Evolutionary conservation across 495 filamentous ascomycete genomes (phyloP).

Genomic region (Penicillium riverlandense): DNA sequence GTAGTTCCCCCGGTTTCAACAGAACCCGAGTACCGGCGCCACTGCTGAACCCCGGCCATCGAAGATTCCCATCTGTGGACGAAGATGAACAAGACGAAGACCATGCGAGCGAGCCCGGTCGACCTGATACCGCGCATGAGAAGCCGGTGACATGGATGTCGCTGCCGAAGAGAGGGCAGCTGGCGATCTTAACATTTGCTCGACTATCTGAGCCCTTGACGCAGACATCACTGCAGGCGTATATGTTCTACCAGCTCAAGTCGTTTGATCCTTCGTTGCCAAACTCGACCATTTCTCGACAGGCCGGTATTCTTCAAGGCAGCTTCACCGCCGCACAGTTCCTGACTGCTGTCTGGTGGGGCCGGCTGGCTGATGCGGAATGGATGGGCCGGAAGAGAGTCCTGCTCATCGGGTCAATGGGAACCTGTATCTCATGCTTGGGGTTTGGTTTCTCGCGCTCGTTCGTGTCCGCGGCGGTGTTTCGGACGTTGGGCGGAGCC

Average conservation of each 20-base stretch:
- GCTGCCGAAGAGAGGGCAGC: conserved; percentile 66
- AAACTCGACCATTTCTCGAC: conserved; percentile 61
- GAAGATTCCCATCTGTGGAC: conserved; percentile 11
- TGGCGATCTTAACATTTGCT: conserved; percentile 65
- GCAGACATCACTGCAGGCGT: conserved; percentile 67
- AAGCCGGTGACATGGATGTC: conserved; percentile 57
- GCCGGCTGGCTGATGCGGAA: conserved; percentile 61
- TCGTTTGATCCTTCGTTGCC: conserved; percentile 59
- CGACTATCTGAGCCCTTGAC: conserved; percentile 73
- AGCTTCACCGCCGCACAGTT: conserved; percentile 76
- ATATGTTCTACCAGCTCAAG: conserved; percentile 67
- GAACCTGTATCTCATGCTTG: conserved; percentile 62
- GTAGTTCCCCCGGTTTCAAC: neutral
- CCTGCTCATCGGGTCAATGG: conserved; percentile 64
- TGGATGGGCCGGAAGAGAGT: conserved; percentile 69
- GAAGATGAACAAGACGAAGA: conserved; percentile 12
- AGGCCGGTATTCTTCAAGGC: conserved; percentile 69
- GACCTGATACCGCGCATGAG: conserved; percentile 10
- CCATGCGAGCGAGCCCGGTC: conserved; percentile 3
- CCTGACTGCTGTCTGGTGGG: conserved; percentile 74
- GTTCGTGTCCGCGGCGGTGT: conserved; percentile 61
- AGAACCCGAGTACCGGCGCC: conserved; percentile 4
- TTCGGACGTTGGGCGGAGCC: conserved; percentile 64
- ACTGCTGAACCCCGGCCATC: conserved; percentile 10
- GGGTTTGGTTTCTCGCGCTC: conserved; percentile 73